Conservation (phyloP, 352 stramenopile species). For the Pythium myriotylum region DNA sequence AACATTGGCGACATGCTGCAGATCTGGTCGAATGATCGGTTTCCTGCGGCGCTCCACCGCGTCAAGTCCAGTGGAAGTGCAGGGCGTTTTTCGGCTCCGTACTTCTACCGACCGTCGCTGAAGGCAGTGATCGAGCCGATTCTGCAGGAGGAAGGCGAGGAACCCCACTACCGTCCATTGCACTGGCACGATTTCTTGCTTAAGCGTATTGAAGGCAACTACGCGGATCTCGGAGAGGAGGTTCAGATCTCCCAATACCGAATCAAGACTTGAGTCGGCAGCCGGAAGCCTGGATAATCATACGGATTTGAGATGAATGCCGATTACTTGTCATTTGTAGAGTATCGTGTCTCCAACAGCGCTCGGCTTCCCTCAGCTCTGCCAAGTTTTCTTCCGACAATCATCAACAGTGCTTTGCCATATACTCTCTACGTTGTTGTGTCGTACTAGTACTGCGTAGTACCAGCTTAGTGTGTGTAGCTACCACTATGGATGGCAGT, state of each 20-base stretch:
- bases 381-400: too few relatives aligned
- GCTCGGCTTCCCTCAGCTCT: too few relatives aligned
- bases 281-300: too few relatives aligned
- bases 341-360: too few relatives aligned
- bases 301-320: too few relatives aligned
- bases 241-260: slow-evolving; percentile 89
- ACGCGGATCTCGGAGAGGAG: slow-evolving; percentile 90
- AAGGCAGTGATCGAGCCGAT: slow-evolving; percentile 61
- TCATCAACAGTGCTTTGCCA: too few relatives aligned
- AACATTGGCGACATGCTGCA: slow-evolving; percentile 67
- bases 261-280: neutral
- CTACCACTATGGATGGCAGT: too few relatives aligned
- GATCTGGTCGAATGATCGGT: slow-evolving; percentile 61
- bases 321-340: too few relatives aligned
- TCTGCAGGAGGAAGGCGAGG: slow-evolving; percentile 33
- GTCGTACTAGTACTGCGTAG: too few relatives aligned
- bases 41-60: slow-evolving; percentile 48
- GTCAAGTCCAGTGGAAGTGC: slow-evolving; percentile 39
- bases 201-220: slow-evolving; percentile 88
- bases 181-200: slow-evolving; percentile 89
- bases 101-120: slow-evolving; percentile 77
- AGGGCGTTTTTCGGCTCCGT: slow-evolving; percentile 53
- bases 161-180: slow-evolving; percentile 69
- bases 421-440: too few relatives aligned
- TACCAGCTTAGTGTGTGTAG: too few relatives aligned